phyloP scores from a whole-genome alignment of 2,329 filamentous ascomycete species.

The Fusarium aywerte region DNA sequence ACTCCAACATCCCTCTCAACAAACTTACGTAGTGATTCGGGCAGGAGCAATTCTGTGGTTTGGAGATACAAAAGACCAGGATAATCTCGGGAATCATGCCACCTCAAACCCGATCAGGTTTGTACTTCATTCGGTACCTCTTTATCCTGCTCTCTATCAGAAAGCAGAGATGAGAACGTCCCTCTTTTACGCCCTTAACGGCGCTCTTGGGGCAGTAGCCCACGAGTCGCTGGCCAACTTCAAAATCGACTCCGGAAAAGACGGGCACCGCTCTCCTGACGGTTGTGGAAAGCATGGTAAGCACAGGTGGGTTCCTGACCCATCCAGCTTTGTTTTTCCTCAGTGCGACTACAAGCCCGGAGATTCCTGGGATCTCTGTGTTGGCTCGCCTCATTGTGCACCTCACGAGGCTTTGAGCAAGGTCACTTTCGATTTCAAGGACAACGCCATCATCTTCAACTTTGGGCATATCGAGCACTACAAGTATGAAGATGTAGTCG shows the following conservation, averaged over 20 bases:
- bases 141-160: constrained; percentile 23
- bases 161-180: constrained; percentile 40
- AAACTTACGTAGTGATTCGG: not conserved
- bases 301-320: constrained; percentile 44
- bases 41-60: not conserved
- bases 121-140: constrained; percentile 34
- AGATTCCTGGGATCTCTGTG: constrained; percentile 43
- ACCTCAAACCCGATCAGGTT: constrained; percentile 32
- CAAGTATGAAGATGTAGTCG: constrained; percentile 45
- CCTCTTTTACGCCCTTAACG: constrained; percentile 43
- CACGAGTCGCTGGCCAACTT: constrained; percentile 43
- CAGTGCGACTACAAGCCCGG: constrained; percentile 36
- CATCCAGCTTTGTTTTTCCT: constrained; percentile 42
- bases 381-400: constrained; percentile 33
- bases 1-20: constrained; percentile 11
- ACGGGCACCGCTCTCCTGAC: constrained; percentile 30
- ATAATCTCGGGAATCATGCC: constrained; percentile 1
- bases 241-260: constrained; percentile 21
- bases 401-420: constrained; percentile 40
- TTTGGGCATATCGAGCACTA: constrained; percentile 42
- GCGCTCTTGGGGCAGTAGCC: constrained; percentile 40
- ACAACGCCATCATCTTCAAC: constrained; percentile 42
- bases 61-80: constrained; percentile 32
- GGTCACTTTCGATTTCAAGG: constrained; percentile 44
- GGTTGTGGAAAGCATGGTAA: constrained; percentile 41